Percentiles rank a stretch among this genome's conserved stretches.
These are phyloP conservation scores for Penicillium bovifimosum DNA, from an alignment of 495 filamentous ascomycete species.

Conservation along the genomic window DNA sequence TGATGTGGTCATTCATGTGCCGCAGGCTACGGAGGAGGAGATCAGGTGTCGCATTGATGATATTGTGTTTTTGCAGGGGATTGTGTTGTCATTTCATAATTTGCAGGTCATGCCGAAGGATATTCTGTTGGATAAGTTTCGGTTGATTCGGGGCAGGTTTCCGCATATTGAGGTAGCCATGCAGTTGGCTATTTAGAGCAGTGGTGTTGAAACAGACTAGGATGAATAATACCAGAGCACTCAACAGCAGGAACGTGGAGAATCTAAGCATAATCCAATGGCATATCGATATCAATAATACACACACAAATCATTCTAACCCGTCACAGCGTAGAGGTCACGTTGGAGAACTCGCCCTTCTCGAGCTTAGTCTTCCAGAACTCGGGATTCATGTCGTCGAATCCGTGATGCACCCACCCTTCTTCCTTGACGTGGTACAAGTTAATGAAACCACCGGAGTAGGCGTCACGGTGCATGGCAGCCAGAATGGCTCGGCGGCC, in stretches of 20 bases:
- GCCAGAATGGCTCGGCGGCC: slow-evolving; percentile 88
- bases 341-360: slow-evolving; percentile 97
- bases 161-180: slow-evolving; percentile 11
- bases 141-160: slow-evolving; percentile 22
- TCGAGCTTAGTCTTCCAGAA: slow-evolving; percentile 99
- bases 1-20: slow-evolving; percentile 42
- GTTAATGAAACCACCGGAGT: slow-evolving; percentile 98
- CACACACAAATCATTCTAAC: slow-evolving; percentile 11
- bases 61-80: slow-evolving; percentile 26
- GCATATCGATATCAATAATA: slow-evolving; percentile 18
- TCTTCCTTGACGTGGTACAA: slow-evolving; percentile 97
- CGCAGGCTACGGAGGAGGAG: slow-evolving; percentile 20
- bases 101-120: slow-evolving; percentile 19
- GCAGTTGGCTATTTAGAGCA: slow-evolving; percentile 3
- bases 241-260: neutral
- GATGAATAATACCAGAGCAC: too few species aligned
- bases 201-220: too few species aligned
- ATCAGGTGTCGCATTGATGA: slow-evolving; percentile 26
- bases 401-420: slow-evolving; percentile 97
- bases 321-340: slow-evolving; percentile 65
- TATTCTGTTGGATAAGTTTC: slow-evolving; percentile 24
- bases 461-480: slow-evolving; percentile 96
- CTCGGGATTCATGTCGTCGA: slow-evolving; percentile 89
- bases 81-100: slow-evolving; percentile 25
- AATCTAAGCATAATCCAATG: slow-evolving; percentile 12